phyloP scores from a whole-genome alignment of 2,329 filamentous ascomycete species.

The Hymenoscyphus infarciens region DNA sequence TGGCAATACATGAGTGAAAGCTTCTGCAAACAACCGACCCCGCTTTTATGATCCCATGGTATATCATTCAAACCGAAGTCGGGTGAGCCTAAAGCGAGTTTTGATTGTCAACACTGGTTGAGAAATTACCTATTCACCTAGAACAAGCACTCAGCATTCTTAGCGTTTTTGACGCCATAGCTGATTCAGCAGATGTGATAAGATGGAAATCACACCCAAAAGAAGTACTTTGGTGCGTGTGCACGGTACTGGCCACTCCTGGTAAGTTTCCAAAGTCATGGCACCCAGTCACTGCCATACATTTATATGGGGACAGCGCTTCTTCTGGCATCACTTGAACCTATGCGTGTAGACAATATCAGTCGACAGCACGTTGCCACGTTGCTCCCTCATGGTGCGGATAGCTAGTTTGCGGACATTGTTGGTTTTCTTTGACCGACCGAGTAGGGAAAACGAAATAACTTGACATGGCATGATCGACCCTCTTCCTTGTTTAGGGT shows the following conservation, averaged over 20 bases:
- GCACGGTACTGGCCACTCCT: background rate
- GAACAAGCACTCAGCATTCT: background rate
- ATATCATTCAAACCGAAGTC: background rate
- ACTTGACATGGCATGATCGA: background rate
- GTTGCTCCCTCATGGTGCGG: background rate
- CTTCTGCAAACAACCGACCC: background rate
- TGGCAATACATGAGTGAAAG: background rate
- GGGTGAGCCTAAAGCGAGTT: background rate
- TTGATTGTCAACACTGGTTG: background rate
- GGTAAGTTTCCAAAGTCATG: background rate
- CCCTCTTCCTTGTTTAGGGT: background rate
- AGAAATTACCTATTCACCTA: background rate
- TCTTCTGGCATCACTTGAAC: constrained; percentile 3
- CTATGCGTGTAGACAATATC: background rate
- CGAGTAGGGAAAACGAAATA: background rate
- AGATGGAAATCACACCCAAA: background rate
- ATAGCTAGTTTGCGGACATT: background rate
- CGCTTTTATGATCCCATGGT: background rate
- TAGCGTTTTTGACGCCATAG: background rate
- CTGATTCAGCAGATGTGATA: no score
- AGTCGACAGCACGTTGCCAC: constrained; percentile 8
- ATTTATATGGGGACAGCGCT: constrained; percentile 3
- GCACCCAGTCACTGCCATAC: background rate
- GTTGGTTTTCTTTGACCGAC: background rate
- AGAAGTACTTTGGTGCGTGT: background rate